Evolutionary conservation across 1,139 yeast genomes (phyloP), one percentile per base, ranked within the genome.

Genomic region (Sugiyamaella paludigena): DNA sequence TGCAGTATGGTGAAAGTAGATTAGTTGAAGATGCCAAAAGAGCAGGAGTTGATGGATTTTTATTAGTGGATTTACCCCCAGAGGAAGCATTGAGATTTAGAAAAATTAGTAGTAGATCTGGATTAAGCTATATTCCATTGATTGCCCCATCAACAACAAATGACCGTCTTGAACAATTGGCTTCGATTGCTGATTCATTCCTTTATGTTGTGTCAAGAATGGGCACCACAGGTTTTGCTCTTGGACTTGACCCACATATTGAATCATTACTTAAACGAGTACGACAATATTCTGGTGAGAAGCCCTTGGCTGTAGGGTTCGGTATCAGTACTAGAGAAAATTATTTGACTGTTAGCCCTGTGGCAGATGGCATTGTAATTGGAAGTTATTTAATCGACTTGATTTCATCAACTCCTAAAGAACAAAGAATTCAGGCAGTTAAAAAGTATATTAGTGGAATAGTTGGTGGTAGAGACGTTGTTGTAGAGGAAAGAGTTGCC

Each of bases 91-190:
- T 86, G 56, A 80, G 84, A 58, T 87, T 91, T 68, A 82, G 98
- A 75, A 75, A 80, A 48, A 73, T 76, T 47, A 87, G 96, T 67
- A 68, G 84, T 33, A 71, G 75, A 45, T 73, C 78, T 54, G 94
- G 89, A 11, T 70, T 94, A 57, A 83, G 94, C 45, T 89, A 88
- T 64, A 81, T 92, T 52, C 98, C 98, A 37, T 75, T 92, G 54
- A 95, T 92, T 46, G 98, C 98, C 1, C 98, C 98, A 38, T 87
- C 96, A 29, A 92, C 98, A 40, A 85, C 95, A 37, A 91, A 91
- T 65, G 94, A 85, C 52, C 81, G 98, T 63, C 78, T 92, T 59
- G 78, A 80, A 61, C 74, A 85, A 28, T 76, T 92, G 64, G 83
- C 92, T 12, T 78, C 79, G 53, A 87, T 92, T 58, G 96, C 98